Evolutionary conservation across 1,284 basidiomycete species (phyloP), one percentile per base, ranked within the genome.

Genomic region (Phellopilus nigrolimitatus): DNA sequence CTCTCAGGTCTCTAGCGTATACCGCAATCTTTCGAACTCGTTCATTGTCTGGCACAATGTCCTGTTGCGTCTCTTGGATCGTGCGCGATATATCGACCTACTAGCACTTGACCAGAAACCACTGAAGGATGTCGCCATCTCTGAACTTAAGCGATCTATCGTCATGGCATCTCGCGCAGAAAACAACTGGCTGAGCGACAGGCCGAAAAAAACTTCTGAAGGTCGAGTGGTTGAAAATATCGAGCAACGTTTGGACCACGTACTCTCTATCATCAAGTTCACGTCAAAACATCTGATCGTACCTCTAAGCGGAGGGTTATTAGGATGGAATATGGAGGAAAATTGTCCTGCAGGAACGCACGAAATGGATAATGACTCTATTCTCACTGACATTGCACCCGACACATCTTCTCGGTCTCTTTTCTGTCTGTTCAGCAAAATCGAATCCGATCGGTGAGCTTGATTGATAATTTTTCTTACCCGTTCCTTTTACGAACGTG

Each of bases 231-330:
- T 25, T 38, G 7, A 31, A 28, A 19, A 10, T 13, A 28, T 31
- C 13, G 21, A 51, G 25, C 22, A 36, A 25, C 15, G 8, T 2
- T 31, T 45, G 19, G 51, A 53, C 12, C 44, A 47, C 22, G 19
- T 27, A 30, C 5, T 36, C 21, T 53, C 47, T 25, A 47, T 53
- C 12, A 53, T 30, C 19, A 53, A 53, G 15, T 47, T 47, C 30
- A 34, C 51, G 24, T 53, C 51, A 12, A 53, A 36, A 31, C 51
- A 53, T 40, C 17, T 53, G 28, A 19, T 53, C 10, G 9, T 53
- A 7, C 51, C 51, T 5, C 15, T 47, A 15, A 37, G 38, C 13
- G 51, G 51, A n/a, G 38, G 13, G 9, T 4, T 53, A 9, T 12
- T 40, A 19, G 51, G 51, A 9, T 53, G 51, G 51, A 36, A 53